Conservation (phyloP, 1,139 yeast species). For the Casaregolazyma lundiana region DNA sequence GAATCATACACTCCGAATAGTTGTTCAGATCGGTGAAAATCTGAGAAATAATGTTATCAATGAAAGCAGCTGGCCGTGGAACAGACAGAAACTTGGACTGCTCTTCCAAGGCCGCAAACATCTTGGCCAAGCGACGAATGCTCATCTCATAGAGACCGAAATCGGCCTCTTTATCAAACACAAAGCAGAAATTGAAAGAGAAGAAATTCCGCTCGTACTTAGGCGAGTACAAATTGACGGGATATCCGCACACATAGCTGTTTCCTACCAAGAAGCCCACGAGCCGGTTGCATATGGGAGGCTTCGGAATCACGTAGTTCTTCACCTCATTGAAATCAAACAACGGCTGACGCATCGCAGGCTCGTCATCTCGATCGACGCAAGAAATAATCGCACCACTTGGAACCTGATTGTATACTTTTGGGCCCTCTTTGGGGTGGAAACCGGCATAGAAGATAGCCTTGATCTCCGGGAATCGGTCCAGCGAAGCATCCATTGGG, state of each 20-base stretch:
- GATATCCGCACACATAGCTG: slow-evolving; percentile 54
- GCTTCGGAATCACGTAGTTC: slow-evolving; percentile 90
- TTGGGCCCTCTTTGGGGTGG: slow-evolving; percentile 94
- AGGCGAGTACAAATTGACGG: slow-evolving; percentile 71
- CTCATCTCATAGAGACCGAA: slow-evolving; percentile 84
- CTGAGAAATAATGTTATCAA: slow-evolving; percentile 80
- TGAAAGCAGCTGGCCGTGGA: slow-evolving; percentile 38
- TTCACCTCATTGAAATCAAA: slow-evolving; percentile 82
- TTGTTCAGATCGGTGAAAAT: slow-evolving; percentile 88
- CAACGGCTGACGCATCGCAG: slow-evolving; percentile 41
- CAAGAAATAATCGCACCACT: slow-evolving; percentile 47
- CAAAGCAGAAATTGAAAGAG: slow-evolving; percentile 88
- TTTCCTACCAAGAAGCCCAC: slow-evolving; percentile 57
- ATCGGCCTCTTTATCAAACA: slow-evolving; percentile 78
- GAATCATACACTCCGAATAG: slow-evolving; percentile 92
- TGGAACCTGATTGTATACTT: slow-evolving; percentile 91
- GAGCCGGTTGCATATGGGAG: slow-evolving; percentile 78
- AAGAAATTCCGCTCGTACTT: slow-evolving; percentile 86
- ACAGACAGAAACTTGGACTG: slow-evolving; percentile 73
- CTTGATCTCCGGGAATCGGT: slow-evolving; percentile 77
- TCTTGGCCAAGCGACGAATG: slow-evolving; percentile 74
- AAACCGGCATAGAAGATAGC: slow-evolving; percentile 88
- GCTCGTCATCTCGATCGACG: slow-evolving; percentile 32
- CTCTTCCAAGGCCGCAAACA: slow-evolving; percentile 88
- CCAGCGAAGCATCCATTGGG: slow-evolving; percentile 8